Base-by-base conservation (phyloP, 176 grass and related monocot species). In the Triticum monococcum region DNA sequence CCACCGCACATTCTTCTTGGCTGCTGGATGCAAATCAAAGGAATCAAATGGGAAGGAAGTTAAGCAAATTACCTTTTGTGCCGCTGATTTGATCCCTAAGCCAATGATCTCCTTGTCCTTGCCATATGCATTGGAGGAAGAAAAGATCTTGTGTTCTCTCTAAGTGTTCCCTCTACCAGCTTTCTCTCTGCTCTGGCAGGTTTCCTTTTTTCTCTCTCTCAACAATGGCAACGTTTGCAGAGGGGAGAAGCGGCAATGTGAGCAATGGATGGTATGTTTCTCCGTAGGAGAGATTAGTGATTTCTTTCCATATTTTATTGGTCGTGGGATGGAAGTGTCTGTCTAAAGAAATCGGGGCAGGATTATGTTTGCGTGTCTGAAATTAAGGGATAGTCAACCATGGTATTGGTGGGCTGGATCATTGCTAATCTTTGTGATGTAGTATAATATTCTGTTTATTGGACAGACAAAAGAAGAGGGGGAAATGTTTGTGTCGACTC, bases 11-110 rank as follows among this genome's bases (percentile, higher is more conserved):
- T 62, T 10, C 65, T 14, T 85, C 78, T 81, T 25, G 64, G 64
- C 78, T 80, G 57, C n/a, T 75, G 63, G 50, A 36, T 78, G 78
- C 66, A 50, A 46, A 75, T 75, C 59, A 84, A 87, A 61, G 73
- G 25, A 30, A 83, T 0, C 40, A 45, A 73, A 79, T 54, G 30
- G 65, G 30, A 1, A 11, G 5, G 12, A 10, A 11, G 40, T 8
- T 8, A 68, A 35, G 68, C 50, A 18, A 54, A 54, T 54, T 54
- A 91, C 90, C 89, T 80, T 88, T 87, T 25, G 24, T 67, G 75
- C 65, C 33, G 81, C 40, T 75, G 86, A 81, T 88, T 80, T 71
- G 77, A 71, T 81, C 79, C 13, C 66, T 83, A 91, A 79, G 59
- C 59, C 79, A 7, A 31, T 33, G 65, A 74, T 67, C 69, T 79